A percentile compares a stretch with the other conserved stretches of the same genome.
Evolutionary conservation across 768 basidiomycete species (phyloP).

Genomic region (Boletus vinaceobasis): DNA sequence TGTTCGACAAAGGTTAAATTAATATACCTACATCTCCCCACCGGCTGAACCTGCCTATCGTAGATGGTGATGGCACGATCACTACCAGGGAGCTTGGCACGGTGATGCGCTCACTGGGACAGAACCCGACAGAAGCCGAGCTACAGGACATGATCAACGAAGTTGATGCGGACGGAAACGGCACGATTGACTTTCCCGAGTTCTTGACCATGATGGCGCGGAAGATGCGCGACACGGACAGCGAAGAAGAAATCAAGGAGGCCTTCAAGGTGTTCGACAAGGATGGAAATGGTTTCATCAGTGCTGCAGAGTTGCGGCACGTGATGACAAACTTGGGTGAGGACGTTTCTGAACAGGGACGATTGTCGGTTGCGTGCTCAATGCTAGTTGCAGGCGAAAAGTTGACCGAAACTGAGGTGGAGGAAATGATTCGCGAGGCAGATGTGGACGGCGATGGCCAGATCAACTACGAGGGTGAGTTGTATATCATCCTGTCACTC

Average conservation of each 20-base stretch:
- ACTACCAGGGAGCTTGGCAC: slow-evolving; percentile 88
- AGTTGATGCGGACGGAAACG: slow-evolving; percentile 86
- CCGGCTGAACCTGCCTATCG: neutral
- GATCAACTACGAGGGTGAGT: slow-evolving; percentile 79
- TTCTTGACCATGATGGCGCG: slow-evolving; percentile 83
- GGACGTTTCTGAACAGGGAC: slow-evolving; percentile 16
- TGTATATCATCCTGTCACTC: neutral
- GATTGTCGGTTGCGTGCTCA: neutral
- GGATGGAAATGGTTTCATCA: slow-evolving; percentile 91
- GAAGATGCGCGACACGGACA: slow-evolving; percentile 89
- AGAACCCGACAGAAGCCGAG: slow-evolving; percentile 91
- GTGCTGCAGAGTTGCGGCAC: slow-evolving; percentile 77
- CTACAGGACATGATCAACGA: slow-evolving; percentile 96
- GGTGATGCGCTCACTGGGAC: slow-evolving; percentile 89
- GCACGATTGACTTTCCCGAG: slow-evolving; percentile 82
- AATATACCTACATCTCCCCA: neutral
- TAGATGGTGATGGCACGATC: slow-evolving; percentile 92
- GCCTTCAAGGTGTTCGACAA: slow-evolving; percentile 98
- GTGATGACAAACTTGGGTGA: slow-evolving; percentile 89
- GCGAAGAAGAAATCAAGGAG: slow-evolving; percentile 92
- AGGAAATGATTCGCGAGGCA: slow-evolving; percentile 97
- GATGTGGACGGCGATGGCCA: slow-evolving; percentile 94
- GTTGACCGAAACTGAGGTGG: slow-evolving; percentile 80
- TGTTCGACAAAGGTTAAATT: slow-evolving; percentile 85
- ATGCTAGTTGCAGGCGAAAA: slow-evolving; percentile 62